These are phyloP conservation scores for Bolboschoenus planiculmis DNA, from an alignment of 176 grass and related monocot genomes.

Conservation along the genomic window DNA sequence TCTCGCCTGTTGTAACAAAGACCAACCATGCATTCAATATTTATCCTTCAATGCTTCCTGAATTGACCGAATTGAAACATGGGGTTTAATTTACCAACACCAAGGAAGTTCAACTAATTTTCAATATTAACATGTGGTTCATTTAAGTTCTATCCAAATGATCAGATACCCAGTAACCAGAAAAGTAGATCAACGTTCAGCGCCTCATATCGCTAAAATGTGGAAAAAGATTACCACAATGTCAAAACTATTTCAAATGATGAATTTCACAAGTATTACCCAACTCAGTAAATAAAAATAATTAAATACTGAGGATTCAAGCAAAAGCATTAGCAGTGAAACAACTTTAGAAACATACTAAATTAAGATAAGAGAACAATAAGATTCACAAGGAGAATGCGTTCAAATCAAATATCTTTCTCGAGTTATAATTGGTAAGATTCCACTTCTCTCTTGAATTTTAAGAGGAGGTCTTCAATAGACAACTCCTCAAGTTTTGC, in stretches of 20 bases:
- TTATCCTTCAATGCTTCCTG: too few species aligned
- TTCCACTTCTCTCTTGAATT: slow-evolving; percentile 53
- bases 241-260: not conserved
- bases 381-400: not conserved
- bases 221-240: too few species aligned
- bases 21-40: too few species aligned
- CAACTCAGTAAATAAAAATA: not conserved
- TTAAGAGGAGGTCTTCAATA: slow-evolving; percentile 42
- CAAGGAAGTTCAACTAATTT: too few species aligned
- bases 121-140: too few species aligned
- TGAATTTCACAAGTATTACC: not conserved
- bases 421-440: slow-evolving; percentile 37
- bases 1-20: too few species aligned
- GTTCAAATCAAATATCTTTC: not conserved
- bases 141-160: too few species aligned
- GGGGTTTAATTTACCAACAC: too few species aligned
- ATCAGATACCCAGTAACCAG: too few species aligned
- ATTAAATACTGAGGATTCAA: not conserved
- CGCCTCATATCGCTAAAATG: too few species aligned
- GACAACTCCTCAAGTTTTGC: slow-evolving; percentile 48
- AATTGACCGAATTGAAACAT: too few species aligned
- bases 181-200: too few species aligned
- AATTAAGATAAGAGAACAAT: not conserved
- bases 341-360: not conserved
- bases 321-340: not conserved